Percentiles rank a stretch among this genome's conserved stretches.
phyloP scores from a whole-genome alignment of 2,329 filamentous ascomycete species.

The Dothiorella sarmentorum region DNA sequence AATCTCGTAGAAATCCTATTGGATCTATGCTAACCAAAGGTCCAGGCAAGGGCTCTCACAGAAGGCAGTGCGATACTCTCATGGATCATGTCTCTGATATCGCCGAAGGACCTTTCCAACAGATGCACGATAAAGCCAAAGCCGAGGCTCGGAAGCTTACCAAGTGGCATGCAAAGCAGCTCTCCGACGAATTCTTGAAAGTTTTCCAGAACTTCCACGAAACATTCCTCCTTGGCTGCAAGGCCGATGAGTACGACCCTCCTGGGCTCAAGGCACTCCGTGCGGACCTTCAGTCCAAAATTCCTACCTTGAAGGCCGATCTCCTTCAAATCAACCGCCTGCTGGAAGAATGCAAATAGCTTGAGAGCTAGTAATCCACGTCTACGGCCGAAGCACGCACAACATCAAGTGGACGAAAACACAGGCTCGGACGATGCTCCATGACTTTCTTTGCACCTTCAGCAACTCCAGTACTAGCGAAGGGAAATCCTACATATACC shows the following conservation, averaged over 20 bases:
- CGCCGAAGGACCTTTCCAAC: background rate
- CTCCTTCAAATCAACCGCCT: background rate
- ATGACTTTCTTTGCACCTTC: no score
- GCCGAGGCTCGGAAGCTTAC: background rate
- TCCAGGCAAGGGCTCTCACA: background rate
- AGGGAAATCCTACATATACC: no score
- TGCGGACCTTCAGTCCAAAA: background rate
- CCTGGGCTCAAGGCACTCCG: conserved; percentile 15
- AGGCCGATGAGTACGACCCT: conserved; percentile 16
- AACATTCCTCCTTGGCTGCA: conserved; percentile 16
- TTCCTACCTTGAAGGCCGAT: background rate
- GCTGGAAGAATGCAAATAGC: no score
- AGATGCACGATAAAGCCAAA: background rate
- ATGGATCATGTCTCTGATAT: background rate
- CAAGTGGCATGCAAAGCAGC: background rate
- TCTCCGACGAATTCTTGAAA: background rate
- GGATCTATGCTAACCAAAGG: no score
- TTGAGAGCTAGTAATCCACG: no score
- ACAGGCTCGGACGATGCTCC: no score
- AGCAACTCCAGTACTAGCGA: no score
- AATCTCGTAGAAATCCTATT: no score
- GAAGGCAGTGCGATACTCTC: background rate
- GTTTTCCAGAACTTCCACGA: conserved; percentile 12
- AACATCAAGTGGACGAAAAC: no score
- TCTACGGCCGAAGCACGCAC: no score